phyloP scores from a whole-genome alignment of 23 red algal species.

The Pyropia yezoensis region DNA sequence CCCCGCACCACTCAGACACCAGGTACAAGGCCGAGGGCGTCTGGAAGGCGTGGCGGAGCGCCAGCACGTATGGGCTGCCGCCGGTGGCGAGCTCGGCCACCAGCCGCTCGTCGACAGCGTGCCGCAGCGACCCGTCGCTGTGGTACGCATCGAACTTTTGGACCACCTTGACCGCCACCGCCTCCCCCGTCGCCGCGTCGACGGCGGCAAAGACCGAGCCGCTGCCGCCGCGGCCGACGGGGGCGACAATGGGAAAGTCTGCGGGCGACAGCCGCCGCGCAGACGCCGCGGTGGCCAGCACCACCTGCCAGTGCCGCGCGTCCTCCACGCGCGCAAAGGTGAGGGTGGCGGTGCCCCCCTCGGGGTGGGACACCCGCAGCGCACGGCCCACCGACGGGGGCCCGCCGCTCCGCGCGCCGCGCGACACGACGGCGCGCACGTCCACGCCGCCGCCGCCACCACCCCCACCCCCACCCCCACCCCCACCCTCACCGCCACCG shows the following conservation, averaged over 20 bases:
- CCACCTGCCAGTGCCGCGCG: no score
- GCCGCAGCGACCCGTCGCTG: slow-evolving; percentile 30
- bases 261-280: background rate
- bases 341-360: no score
- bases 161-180: slow-evolving; percentile 58
- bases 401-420: no score
- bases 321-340: no score
- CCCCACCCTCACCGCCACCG: no score
- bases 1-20: slow-evolving; percentile 80
- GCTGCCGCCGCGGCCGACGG: slow-evolving; percentile 68
- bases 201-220: slow-evolving; percentile 36
- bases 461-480: no score
- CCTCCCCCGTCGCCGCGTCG: background rate
- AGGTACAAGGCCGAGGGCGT: slow-evolving; percentile 62
- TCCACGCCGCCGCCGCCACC: no score
- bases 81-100: slow-evolving; percentile 41
- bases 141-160: slow-evolving; percentile 42
- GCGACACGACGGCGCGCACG: no score
- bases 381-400: no score
- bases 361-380: no score
- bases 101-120: slow-evolving; percentile 68
- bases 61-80: slow-evolving; percentile 57
- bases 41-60: slow-evolving; percentile 81
- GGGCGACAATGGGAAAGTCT: slow-evolving; percentile 41
- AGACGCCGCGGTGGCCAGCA: no score